Percentiles rank a stretch among this genome's conserved stretches.
Conservation (phyloP, 768 basidiomycete genomes). For the Trametes maxima region DNA sequence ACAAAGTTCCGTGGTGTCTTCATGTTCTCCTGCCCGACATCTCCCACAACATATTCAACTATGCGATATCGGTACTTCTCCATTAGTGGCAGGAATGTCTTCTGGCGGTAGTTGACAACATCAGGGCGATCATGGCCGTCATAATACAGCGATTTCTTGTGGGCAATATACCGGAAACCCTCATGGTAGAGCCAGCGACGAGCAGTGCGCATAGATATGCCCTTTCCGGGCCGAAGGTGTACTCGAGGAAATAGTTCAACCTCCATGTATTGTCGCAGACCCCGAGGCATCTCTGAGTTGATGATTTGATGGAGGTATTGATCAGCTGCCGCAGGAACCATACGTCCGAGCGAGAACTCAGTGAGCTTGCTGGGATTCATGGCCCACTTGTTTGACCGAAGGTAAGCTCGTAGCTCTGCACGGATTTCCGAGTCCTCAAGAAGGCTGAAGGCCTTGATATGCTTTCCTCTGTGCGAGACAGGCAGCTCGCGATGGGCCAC, state of each 20-base stretch:
- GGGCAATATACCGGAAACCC: constrained; percentile 12
- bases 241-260: constrained; percentile 16
- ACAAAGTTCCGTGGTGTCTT: constrained; percentile 23
- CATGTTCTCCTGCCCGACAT: constrained; percentile 15
- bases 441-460: constrained; percentile 21
- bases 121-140: constrained; percentile 30
- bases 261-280: constrained; percentile 24
- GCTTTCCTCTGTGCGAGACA: constrained; percentile 19
- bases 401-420: constrained; percentile 17
- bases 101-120: constrained; percentile 22
- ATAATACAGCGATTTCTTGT: constrained; percentile 23
- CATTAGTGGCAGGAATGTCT: constrained; percentile 13
- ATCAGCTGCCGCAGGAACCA: constrained; percentile 16
- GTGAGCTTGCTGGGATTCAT: constrained; percentile 21
- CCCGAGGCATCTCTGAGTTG: constrained; percentile 22
- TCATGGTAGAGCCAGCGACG: constrained; percentile 33
- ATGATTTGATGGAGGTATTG: constrained; percentile 12
- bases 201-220: constrained; percentile 36
- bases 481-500: constrained; percentile 16
- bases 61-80: neutral
- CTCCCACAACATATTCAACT: constrained; percentile 18
- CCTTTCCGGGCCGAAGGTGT: constrained; percentile 29
- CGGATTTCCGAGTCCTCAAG: constrained; percentile 20
- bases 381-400: constrained; percentile 26
- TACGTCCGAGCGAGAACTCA: constrained; percentile 14